Evolutionary conservation across 495 filamentous ascomycete genomes (phyloP), one percentile per base, ranked within the genome.

Genomic region (Glarea lozoyensis): DNA sequence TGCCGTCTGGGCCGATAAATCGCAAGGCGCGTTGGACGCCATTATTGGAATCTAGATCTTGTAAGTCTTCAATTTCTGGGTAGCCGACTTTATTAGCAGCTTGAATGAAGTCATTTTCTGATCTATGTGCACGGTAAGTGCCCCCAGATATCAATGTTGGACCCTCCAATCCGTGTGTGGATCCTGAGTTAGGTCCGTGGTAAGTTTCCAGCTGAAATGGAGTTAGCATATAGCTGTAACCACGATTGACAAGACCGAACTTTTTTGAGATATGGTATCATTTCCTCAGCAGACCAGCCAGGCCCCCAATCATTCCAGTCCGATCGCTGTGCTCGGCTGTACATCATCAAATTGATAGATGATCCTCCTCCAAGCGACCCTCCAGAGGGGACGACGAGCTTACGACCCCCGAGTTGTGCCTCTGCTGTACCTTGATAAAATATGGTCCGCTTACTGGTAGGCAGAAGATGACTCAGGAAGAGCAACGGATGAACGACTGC

Each of bases 311-410:
- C 9, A 27, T 42, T 18, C 3, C 13, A 32, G 46, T 43, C 19
- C 2, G 2, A 10, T 2, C 30, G 24, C 20, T 42, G 40, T 12
- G 52, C 62, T 24, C 64, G 53, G 2, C 61, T 64, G 49, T 65
- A 74, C 37, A 25, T 69, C 66, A 76, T 68, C 33, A 72, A 67
- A 52, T 80, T 81, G 31, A 75, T 69, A 1, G 71, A 70, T 3
- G 66, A 72, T 4, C 73, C 75, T 16, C 76, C 76, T 29, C 76
- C 76, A 0, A 81, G 63, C 0, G 65, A 60, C 32, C 70, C 68
- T 12, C 72, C 75, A 2, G 56, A 54, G 0, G 69, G 62, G 11
- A 81, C 64, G 11, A 72, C 60, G 9, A 56, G 46, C 35, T 59
- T 57, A 31, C 68, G 56, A 17, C 57, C 63, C 23, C 48, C 60